Evolutionary conservation across 2,329 filamentous ascomycete species (phyloP), one percentile per base, ranked within the genome.

Genomic region (Aspergillus hiratsukae): DNA sequence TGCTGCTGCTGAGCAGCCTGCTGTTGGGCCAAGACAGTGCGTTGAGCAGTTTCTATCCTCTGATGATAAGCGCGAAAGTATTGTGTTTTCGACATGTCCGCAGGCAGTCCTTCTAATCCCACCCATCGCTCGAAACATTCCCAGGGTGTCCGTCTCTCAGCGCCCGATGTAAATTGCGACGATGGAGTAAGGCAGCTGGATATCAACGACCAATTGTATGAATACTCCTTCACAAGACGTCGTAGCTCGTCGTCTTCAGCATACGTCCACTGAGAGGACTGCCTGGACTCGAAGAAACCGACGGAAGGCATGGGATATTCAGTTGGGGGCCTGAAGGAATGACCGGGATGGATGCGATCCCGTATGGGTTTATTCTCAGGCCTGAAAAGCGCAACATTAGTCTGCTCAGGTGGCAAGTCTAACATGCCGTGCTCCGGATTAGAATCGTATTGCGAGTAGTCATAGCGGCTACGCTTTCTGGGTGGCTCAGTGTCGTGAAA

Each of bases 121-220:
- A 97, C 89, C 93, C 93, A 99, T 46, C 94, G 85, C 74, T 99
- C 94, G 66, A 99, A 99, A 70, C 94, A 99, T 76, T 99, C 94
- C 94, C 94, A 99, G 0, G 93, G 91, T 2, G 93, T 97, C 49
- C 94, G 85, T 59, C 94, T 84, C 70, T 97, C 93, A 10, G 91
- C 86, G 1, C 90, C 91, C 21, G 92, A 93, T n/a, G 86, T 83
- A 68, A 91, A 95, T 14, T 86, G 72, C 0, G 91, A 95, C 52
- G 85, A 85, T 17, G 88, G 82, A 1, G 85, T 82, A 53, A 97
- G 78, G 58, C 93, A 87, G 64, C 85, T 89, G 1, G 92, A 90
- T 53, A 97, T 96, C 4, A 99, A 80, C 3, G 91, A 95, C 94
- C 94, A 99, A 66, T 99, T 99, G 78, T 97, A 97, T 0, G 91